Base-by-base conservation (phyloP, 495 filamentous ascomycete species). In the Tuber microsphaerosporum region DNA sequence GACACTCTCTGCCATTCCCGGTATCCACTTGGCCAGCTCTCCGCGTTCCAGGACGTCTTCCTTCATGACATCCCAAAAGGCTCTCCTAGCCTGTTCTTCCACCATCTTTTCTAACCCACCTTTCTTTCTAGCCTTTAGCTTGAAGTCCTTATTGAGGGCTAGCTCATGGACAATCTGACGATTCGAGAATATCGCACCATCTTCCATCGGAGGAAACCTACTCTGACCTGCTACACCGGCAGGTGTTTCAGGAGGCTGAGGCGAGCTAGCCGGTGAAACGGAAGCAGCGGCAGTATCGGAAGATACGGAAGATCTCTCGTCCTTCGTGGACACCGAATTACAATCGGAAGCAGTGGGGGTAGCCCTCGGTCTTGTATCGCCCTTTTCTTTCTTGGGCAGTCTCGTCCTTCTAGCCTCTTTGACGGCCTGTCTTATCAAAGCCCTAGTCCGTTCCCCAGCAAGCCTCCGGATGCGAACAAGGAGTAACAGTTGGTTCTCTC, bases 391-490 rank as follows among this genome's bases (percentile, higher is more conserved):
- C 85, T 92, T 94, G 82, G 88, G 89, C 39, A 90, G 86, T 75
- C 90, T 87, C 17, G 90, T 89, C 79, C 89, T 90, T 77, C 92
- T 88, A 26, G 92, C 92, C 79, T 93, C 91, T 81, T 90, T 90
- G 77, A 98, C 89, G 41, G 95, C 93, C 51, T 92, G 89, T 56
- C 91, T 87, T 72, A 98, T 93, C 84, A 97, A 86, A 75, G 89
- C 88, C 85, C 93, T 92, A 9, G 94, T 94, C 79, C 87, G 86
- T n/a, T 93, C 91, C 31, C 95, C 95, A 8, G 93, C 93, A 76
- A 99, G 88, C 76, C 92, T 92, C 84, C 97, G 94, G 79, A 99
- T 93, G 71, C 93, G 86, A 68, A 93, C 92, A 75, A 98, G 88
- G 42, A 99, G 86, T 72, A 96, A 88, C 31, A 96, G 88, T 82